Conservation (phyloP, 2,329 filamentous ascomycete species). For the Fusarium agapanthi region DNA sequence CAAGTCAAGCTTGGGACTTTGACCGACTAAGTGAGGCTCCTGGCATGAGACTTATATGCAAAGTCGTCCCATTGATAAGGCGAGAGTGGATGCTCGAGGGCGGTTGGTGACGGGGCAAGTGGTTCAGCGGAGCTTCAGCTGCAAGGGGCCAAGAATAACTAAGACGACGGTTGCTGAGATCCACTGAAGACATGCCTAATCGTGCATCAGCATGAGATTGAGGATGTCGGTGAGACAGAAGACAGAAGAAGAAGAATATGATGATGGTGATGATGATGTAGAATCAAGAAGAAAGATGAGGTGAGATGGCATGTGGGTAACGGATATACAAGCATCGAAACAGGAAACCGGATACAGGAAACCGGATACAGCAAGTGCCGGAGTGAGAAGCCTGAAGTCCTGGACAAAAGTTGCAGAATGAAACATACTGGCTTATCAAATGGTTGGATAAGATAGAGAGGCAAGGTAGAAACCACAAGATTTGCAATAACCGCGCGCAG, state of each 20-base stretch:
- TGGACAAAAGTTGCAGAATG: not conserved
- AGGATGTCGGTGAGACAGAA: conserved; percentile 28
- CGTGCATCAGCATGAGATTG: not conserved
- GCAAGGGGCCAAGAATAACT: conserved; percentile 1
- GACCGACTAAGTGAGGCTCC: not conserved
- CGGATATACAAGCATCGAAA: conserved; percentile 6
- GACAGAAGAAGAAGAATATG: not conserved
- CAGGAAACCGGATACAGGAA: not conserved
- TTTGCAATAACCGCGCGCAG: conserved; percentile 32
- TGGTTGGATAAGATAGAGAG: conserved; percentile 40
- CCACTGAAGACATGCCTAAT: not conserved
- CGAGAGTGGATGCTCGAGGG: conserved; percentile 10
- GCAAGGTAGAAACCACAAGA: not conserved
- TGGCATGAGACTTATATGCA: conserved; percentile 11
- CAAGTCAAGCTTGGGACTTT: not conserved
- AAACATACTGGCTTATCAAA: conserved; percentile 23
- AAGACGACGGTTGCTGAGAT: not conserved
- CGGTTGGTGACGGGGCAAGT: not conserved
- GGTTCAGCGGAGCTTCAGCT: conserved; percentile 18
- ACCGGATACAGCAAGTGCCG: not conserved
- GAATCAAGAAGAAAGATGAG: conserved; percentile 2
- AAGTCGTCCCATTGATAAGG: conserved; percentile 17
- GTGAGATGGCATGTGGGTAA: not conserved
- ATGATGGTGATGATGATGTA: not conserved
- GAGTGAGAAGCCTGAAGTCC: not conserved